A percentile compares a stretch with the other conserved stretches of the same genome.
Conservation (phyloP, 202 grass and related monocot genomes). For the Cymbopogon flexuosus region DNA sequence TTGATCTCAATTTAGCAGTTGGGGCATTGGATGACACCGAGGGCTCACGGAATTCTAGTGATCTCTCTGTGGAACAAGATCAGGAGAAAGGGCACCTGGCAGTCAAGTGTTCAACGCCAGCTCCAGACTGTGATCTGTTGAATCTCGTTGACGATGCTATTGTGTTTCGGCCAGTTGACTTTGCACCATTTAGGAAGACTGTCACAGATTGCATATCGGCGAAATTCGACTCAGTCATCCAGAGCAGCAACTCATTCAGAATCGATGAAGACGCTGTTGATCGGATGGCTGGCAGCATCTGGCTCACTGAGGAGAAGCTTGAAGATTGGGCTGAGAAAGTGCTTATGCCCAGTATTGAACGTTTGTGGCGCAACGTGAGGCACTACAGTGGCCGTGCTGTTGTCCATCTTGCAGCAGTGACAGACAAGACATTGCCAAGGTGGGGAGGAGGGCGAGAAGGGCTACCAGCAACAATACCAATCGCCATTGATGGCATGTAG, state of each 20-base stretch:
- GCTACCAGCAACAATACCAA: slow-evolving; percentile 47
- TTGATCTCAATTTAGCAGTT: slow-evolving; percentile 80
- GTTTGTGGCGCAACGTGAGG: slow-evolving; percentile 56
- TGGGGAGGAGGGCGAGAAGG: slow-evolving; percentile 38
- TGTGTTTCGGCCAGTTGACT: slow-evolving; percentile 78
- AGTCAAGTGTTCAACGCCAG: slow-evolving; percentile 37
- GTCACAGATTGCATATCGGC: slow-evolving; percentile 58
- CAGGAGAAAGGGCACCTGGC: slow-evolving; percentile 50
- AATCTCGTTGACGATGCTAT: slow-evolving; percentile 68
- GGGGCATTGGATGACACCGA: slow-evolving; percentile 57
- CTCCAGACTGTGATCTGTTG: slow-evolving; percentile 47
- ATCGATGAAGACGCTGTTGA: slow-evolving; percentile 80
- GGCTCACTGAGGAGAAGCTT: slow-evolving; percentile 56
- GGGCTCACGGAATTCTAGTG: slow-evolving; percentile 78
- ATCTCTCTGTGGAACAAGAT: slow-evolving; percentile 74
- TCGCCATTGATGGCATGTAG: slow-evolving; percentile 65
- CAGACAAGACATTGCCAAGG: slow-evolving; percentile 14
- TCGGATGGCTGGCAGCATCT: slow-evolving; percentile 48
- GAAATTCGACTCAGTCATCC: slow-evolving; percentile 57
- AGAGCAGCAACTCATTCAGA: slow-evolving; percentile 44
- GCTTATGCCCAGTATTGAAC: slow-evolving; percentile 58
- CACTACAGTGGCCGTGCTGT: slow-evolving; percentile 12
- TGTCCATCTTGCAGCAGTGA: slow-evolving; percentile 46
- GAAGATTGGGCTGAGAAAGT: slow-evolving; percentile 68
- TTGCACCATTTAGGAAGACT: slow-evolving; percentile 49